These are phyloP conservation scores for Dalechampia spathulata DNA, from an alignment of 441 rosid species.

Conservation along the genomic window DNA sequence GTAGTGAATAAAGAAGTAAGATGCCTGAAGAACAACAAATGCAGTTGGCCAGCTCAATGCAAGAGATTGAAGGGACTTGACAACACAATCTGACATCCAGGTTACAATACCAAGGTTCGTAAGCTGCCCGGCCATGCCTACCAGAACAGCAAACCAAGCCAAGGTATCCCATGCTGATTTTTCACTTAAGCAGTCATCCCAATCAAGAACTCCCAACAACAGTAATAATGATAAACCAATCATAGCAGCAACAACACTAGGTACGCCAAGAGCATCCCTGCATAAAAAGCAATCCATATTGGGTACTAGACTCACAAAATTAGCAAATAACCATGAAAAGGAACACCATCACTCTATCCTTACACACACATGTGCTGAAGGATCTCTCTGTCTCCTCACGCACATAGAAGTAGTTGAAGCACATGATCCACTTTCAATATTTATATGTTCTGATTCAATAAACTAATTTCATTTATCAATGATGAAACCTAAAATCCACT, in stretches of 20 bases:
- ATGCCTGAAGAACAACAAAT: slow-evolving; percentile 71
- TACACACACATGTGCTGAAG: no score
- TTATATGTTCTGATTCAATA: no score
- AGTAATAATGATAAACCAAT: slow-evolving; percentile 82
- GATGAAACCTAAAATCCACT: no score
- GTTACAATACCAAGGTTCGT: slow-evolving; percentile 77
- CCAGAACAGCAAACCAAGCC: slow-evolving; percentile 88
- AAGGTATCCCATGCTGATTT: slow-evolving; percentile 97
- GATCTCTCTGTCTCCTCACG: background rate
- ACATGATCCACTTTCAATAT: no score
- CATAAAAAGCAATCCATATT: no score
- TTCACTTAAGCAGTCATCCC: slow-evolving; percentile 94
- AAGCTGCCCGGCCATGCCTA: slow-evolving; percentile 89
- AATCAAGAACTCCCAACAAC: slow-evolving; percentile 77
- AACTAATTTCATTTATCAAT: no score
- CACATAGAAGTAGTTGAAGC: no score
- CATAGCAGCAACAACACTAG: slow-evolving; percentile 96
- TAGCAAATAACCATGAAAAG: background rate
- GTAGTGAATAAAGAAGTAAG: slow-evolving; percentile 84
- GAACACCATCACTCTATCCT: background rate
- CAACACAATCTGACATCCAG: slow-evolving; percentile 84
- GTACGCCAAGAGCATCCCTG: slow-evolving; percentile 73
- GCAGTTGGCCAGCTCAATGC: slow-evolving; percentile 92
- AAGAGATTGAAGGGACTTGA: slow-evolving; percentile 48
- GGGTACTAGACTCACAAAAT: background rate